Evolutionary conservation across 2,329 filamentous ascomycete species (phyloP), one percentile per base, ranked within the genome.

Genomic region (Trichoderma cornu-damae): DNA sequence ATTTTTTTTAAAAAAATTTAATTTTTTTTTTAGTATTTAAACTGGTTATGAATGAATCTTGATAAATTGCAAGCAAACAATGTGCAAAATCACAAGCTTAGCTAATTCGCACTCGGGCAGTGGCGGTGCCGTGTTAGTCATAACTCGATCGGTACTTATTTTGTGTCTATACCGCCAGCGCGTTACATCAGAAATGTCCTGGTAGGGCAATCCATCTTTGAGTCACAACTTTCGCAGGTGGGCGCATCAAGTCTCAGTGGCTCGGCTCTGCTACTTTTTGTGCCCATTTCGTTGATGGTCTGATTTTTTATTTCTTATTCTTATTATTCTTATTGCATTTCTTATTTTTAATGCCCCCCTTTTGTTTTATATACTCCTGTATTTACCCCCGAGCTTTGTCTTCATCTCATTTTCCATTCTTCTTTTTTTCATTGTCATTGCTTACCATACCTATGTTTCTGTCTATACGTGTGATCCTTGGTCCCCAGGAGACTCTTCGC

Each of bases 191-290:
- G 4, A n/a, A 4, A 28, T 28, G 26, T 28, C 26, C 26, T 28
- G 8, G 26, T 28, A 28, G 4, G 26, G 26, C 8, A 4, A 4
- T 28, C 26, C 26, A 26, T 14, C 7, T 12, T 43, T 53, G 50
- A 53, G 38, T 53, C 50, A 53, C 50, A 53, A n/a, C 50, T 14
- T 35, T 38, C 22, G 35, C 22, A n/a, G 50, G 28, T 20, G 30
- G 28, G 42, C 42, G 24, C 42, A n/a, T 44, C 26, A 22, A 24
- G n/a, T 28, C 28, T 53, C 50, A 53, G 50, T 53, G 50, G 38
- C 50, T 53, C 44, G 40, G 20, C 20, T 53, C 20, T 47, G 14
- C 6, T 24, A 2, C 7, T 24, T 20, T 20, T 18, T 42, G 28
- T n/a, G 30, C 22, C 18, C 3, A 14, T 3, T 44, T 44, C 30